Evolutionary conservation across 75 land plant genomes (phyloP), one percentile per base, ranked within the genome.

Genomic region (Sequoiadendron giganteum): DNA sequence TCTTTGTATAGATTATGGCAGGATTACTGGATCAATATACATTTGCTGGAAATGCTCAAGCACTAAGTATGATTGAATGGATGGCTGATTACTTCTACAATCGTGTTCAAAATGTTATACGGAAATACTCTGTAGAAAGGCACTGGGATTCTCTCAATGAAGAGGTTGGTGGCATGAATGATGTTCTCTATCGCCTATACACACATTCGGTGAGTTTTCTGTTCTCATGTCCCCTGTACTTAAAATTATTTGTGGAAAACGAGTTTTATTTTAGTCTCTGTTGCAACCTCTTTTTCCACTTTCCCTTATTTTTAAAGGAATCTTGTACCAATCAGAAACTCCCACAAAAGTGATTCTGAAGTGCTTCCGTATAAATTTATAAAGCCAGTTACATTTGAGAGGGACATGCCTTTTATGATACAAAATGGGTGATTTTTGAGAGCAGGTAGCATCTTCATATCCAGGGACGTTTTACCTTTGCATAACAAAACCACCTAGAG

Each of bases 141-240:
- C 99, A 97, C 86, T 97, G 93, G 91, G 21, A 18, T n/a, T 95
- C 98, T 18, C 93, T 97, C 25, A 97, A 97, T 91, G 98, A 96
- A 88, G 99, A 97, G 92, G 88, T 92, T 38, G 99, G 99, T 83
- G 99, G 99, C 87, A 97, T 97, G 99, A 97, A 97, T 91, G 99
- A 97, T 89, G 95, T 97, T 43, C 93, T 97, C 73, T 97, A 96
- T 87, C 91, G 88, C 45, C 85, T 97, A 16, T 97, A 92, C 88
- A 92, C 79, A 49, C 86, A 95, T 7, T 95, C 99, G 77, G 99
- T 96, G 89, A 84, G 92, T 55, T 34, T 85, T 48, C 15, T 25
- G 30, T 65, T 28, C 70, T 65, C n/a, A 8, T 25, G 9, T 65
- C 0, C n/a, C 9, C 70, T 28, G 0, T 65, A 28, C 21, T 65